Evolutionary conservation across 768 basidiomycete genomes (phyloP), one percentile per base, ranked within the genome.

Genomic region (Pulveroboletus sp.): DNA sequence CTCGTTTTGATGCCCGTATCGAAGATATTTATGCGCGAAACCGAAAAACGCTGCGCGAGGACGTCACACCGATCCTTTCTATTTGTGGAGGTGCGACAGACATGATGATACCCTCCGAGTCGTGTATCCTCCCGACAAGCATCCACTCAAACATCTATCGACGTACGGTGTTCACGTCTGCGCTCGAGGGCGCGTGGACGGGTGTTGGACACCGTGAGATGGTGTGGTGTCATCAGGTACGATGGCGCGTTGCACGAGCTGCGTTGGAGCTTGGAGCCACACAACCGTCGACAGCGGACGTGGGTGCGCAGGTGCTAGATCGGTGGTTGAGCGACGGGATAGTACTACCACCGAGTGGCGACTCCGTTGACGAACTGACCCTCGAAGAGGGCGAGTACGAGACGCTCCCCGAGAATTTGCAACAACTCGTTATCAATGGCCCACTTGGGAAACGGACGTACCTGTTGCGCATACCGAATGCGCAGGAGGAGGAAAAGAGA

Each of bases 221-320:
- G 81, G 92, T 98, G 5, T 99, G 97, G 97, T 98, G 97, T 63
- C 91, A 97, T 67, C 97, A 99, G 69, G 85, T 97, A 10, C 85
- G 97, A 34, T 91, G 87, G 87, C 80, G 84, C 20, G 74, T 95
- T 29, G 94, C 94, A 14, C 76, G 90, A 44, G 81, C 84, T 17
- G 84, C 84, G 21, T 69, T 97, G 6, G 89, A 91, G 58, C 70
- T 89, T 11, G 78, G 77, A 3, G 61, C 53, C n/a, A 48, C 60
- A 6, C 32, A 48, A 3, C 58, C n/a, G n/a, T n/a, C n/a, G n/a
- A n/a, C 68, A 1, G 40, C 43, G 23, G 63, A 57, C 4, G 54
- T 40, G 4, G 68, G 66, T 2, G 70, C 71, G 25, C 70, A 58
- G 0, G 53, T 49, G 5, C 67, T 92, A 17, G 82, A 85, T 53